Evolutionary conservation across 2,329 filamentous ascomycete species (phyloP), one percentile per base, ranked within the genome.

Genomic region (Tolypocladium cylindrosporum): DNA sequence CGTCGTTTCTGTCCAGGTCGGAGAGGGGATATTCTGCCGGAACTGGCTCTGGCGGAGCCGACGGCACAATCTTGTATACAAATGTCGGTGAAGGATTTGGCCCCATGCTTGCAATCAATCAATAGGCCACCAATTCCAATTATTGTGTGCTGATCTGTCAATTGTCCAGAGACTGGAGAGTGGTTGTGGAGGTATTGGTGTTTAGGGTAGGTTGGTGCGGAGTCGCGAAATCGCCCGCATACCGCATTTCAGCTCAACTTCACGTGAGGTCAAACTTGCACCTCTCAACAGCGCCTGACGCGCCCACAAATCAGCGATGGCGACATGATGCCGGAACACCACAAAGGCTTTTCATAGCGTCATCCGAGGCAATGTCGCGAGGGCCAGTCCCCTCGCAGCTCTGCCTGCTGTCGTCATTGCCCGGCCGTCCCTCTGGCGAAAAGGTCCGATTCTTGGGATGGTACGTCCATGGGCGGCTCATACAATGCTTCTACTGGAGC

Each of bases 401-500:
- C 45, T 84, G 86, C 60, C 84, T 91, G 60, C 77, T 93, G 57
- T 83, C 82, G 16, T 76, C 81, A 58, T 74, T 92, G 16, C 75
- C 80, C 4, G 67, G 68, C 55, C 75, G 76, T 54, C 68, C 75
- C n/a, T 62, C 75, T 16, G 82, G 83, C 45, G 82, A 85, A n/a
- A 97, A 97, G 75, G 87, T 97, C 60, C 87, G 93, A 61, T 96
- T 97, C 71, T 74, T 97, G 55, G 92, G 91, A 72, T 97, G 92
- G 93, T 96, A 80, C 75, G 85, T 74, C 50, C 55, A 55, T 57
- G 34, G 45, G 14, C 48, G 24, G 27, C 27, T 37, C 19, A 19
- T 36, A n/a, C 31, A 21, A 36, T n/a, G 27, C 48, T 37, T 36
- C 19, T 52, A 52, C 31, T 14, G 19, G 48, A 37, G 48, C 48